phyloP scores from a whole-genome alignment of 2,329 filamentous ascomycete species.

The Talaromyces atroroseus region DNA sequence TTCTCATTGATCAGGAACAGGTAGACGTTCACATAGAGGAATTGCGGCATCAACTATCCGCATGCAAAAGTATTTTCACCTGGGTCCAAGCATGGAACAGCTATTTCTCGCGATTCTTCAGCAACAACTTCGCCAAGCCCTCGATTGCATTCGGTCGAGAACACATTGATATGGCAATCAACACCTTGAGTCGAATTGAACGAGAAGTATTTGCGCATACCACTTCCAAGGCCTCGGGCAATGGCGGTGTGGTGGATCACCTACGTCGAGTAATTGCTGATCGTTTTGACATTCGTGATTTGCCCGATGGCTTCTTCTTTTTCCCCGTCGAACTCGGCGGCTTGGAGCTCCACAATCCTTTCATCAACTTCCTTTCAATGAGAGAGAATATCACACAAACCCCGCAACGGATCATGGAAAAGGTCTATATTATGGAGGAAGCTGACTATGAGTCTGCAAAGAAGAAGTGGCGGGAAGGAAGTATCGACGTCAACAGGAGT shows the following conservation, averaged over 20 bases:
- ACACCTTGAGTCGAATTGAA: slow-evolving; percentile 50
- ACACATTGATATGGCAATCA: slow-evolving; percentile 53
- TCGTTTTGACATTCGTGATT: slow-evolving; percentile 46
- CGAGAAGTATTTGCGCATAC: slow-evolving; percentile 42
- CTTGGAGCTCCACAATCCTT: slow-evolving; percentile 47
- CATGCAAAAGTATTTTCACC: slow-evolving; percentile 52
- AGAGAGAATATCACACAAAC: slow-evolving; percentile 36
- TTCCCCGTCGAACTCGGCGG: slow-evolving; percentile 50
- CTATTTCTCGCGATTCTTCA: slow-evolving; percentile 54
- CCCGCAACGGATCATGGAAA: slow-evolving; percentile 28
- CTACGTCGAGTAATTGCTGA: slow-evolving; percentile 49
- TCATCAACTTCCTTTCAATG: slow-evolving; percentile 46
- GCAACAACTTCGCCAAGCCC: slow-evolving; percentile 53
- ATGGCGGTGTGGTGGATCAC: slow-evolving; percentile 49
- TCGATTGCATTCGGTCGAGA: slow-evolving; percentile 50
- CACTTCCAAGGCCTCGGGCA: background rate
- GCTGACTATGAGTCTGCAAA: slow-evolving; percentile 48
- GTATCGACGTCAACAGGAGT: background rate
- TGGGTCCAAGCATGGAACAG: slow-evolving; percentile 59
- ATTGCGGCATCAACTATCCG: slow-evolving; percentile 52
- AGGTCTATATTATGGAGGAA: slow-evolving; percentile 42
- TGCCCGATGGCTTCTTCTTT: slow-evolving; percentile 50
- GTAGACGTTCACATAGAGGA: slow-evolving; percentile 57
- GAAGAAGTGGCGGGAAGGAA: slow-evolving; percentile 26
- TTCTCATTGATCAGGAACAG: slow-evolving; percentile 55